Evolutionary conservation across 2,329 filamentous ascomycete species (phyloP).

Genomic region (Aaosphaeria arxii): DNA sequence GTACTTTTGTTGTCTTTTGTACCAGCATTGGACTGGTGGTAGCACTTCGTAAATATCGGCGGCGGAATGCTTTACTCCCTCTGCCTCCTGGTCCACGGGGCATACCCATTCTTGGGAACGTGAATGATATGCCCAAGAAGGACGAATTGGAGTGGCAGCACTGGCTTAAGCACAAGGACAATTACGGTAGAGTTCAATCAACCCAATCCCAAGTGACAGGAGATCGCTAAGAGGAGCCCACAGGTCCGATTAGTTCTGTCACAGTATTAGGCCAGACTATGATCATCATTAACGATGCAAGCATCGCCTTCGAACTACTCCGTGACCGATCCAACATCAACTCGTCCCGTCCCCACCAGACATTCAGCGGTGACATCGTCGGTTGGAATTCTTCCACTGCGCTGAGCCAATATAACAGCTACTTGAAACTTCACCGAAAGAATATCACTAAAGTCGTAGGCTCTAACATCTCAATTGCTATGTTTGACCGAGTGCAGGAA

Average conservation of each 20-base stretch:
- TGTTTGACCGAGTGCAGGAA: slow-evolving; percentile 20
- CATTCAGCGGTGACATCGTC: slow-evolving; percentile 18
- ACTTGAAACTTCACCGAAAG: slow-evolving; percentile 18
- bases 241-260: slow-evolving; percentile 18
- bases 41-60: too few relatives aligned
- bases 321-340: slow-evolving; percentile 18
- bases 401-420: slow-evolving; percentile 11
- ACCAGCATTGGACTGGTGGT: too few relatives aligned
- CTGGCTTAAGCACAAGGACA: slow-evolving; percentile 44
- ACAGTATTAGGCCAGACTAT: slow-evolving; percentile 22
- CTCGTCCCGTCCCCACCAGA: slow-evolving; percentile 15
- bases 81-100: slow-evolving; percentile 52
- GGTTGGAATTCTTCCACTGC: slow-evolving; percentile 18
- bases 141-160: slow-evolving; percentile 40
- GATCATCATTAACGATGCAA: slow-evolving; percentile 19
- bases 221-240: too few relatives aligned
- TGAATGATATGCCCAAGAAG: slow-evolving; percentile 46
- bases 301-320: slow-evolving; percentile 21
- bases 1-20: too few relatives aligned
- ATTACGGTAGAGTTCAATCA: slow-evolving; percentile 10
- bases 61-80: slow-evolving; percentile 2
- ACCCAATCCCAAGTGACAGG: not conserved
- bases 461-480: slow-evolving; percentile 11
- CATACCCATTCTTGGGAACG: slow-evolving; percentile 50
- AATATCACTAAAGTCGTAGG: slow-evolving; percentile 21